Conservation (phyloP, 768 basidiomycete genomes). For the Pholiota microspora region DNA sequence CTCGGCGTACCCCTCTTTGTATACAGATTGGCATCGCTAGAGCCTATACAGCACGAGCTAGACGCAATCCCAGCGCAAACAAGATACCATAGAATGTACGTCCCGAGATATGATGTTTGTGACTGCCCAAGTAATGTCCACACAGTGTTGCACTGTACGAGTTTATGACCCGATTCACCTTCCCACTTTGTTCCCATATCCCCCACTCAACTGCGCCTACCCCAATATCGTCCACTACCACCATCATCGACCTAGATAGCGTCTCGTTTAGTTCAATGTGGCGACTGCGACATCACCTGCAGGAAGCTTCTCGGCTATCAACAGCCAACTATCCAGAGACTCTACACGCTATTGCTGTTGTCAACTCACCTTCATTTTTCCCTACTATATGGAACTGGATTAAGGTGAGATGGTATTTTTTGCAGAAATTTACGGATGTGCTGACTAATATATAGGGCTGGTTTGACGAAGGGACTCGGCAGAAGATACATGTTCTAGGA, state of each 20-base stretch:
- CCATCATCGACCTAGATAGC: conserved; percentile 71
- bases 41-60: conserved; percentile 58
- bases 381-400: conserved; percentile 84
- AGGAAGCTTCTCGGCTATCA: conserved; percentile 71
- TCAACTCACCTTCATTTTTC: conserved; percentile 84
- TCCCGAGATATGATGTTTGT: not conserved
- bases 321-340: conserved; percentile 86
- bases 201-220: conserved; percentile 49
- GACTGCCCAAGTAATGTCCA: not conserved
- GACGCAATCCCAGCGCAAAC: conserved; percentile 49
- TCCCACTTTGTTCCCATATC: conserved; percentile 61
- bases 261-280: conserved; percentile 67
- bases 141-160: conserved; percentile 65
- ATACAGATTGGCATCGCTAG: conserved; percentile 67
- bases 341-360: conserved; percentile 59
- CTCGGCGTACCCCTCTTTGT: conserved; percentile 73
- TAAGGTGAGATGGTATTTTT: conserved; percentile 50
- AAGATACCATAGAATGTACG: conserved; percentile 71
- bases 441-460: conserved; percentile 44
- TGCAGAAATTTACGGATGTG: not conserved
- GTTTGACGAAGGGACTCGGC: conserved; percentile 78
- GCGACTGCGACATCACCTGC: conserved; percentile 67
- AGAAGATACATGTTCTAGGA: conserved; percentile 75
- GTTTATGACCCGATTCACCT: conserved; percentile 58
- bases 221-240: conserved; percentile 58